phyloP scores from a whole-genome alignment of 2,329 filamentous ascomycete genomes.

The Colletotrichum noveboracense region DNA sequence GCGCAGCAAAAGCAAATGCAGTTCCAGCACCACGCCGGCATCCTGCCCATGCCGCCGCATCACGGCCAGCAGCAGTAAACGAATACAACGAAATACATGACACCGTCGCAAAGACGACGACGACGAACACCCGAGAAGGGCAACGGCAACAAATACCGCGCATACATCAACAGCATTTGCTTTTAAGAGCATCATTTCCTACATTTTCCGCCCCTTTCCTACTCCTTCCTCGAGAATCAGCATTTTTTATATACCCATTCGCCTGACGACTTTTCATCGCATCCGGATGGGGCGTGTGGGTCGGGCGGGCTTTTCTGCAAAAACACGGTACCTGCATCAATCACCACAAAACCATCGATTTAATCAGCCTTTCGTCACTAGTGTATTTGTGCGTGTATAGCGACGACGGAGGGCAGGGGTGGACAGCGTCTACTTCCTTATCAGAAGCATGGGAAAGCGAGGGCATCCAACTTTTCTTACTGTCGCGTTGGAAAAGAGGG shows the following conservation, averaged over 20 bases:
- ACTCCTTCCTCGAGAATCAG: background rate
- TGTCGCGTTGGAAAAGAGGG: slow-evolving; percentile 2
- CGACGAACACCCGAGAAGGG: background rate
- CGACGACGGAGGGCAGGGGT: background rate
- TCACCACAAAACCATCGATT: background rate
- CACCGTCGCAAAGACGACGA: background rate
- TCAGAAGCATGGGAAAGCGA: slow-evolving; percentile 13
- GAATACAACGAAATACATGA: background rate
- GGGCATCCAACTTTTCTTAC: background rate
- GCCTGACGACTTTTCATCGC: slow-evolving; percentile 1
- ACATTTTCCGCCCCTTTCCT: background rate
- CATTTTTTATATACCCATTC: slow-evolving; percentile 13
- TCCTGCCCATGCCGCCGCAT: background rate
- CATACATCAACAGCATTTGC: slow-evolving; percentile 1
- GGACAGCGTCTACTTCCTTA: background rate
- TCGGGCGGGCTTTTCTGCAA: background rate
- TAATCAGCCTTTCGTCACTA: background rate
- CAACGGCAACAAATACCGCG: background rate
- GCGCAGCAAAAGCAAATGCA: slow-evolving; percentile 1
- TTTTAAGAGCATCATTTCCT: background rate
- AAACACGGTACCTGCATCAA: background rate
- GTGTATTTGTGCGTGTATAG: background rate
- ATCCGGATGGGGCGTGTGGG: slow-evolving; percentile 1
- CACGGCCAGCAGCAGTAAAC: background rate
- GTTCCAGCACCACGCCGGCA: slow-evolving; percentile 8